A percentile compares a stretch with the other conserved stretches of the same genome.
Evolutionary conservation across 805 yeast species (phyloP).

Genomic region (Kazachstania bromeliacearum): DNA sequence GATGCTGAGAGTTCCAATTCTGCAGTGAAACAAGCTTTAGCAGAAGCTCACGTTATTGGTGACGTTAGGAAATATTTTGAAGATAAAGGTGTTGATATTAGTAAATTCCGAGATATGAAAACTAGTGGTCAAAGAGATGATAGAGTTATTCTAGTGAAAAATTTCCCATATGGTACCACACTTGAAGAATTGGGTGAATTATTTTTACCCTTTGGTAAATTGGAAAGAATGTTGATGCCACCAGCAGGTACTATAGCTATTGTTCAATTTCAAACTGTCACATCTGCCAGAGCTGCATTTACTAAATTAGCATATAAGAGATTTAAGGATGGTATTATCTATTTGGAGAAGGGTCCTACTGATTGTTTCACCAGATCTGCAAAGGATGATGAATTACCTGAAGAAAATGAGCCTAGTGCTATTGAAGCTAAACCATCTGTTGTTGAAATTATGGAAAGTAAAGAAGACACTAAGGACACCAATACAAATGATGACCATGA

Average conservation of each 20-base stretch:
- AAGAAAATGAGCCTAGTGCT: constrained; percentile 21
- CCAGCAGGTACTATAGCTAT: constrained; percentile 95
- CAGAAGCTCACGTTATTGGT: constrained; percentile 92
- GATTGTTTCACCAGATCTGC: constrained; percentile 63
- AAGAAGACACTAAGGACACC: constrained; percentile 34
- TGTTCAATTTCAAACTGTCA: constrained; percentile 74
- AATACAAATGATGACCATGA: constrained; percentile 30
- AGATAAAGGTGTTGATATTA: constrained; percentile 72
- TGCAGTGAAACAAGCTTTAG: constrained; percentile 93
- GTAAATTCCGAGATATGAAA: constrained; percentile 47
- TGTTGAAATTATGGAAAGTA: constrained; percentile 31
- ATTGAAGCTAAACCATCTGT: constrained; percentile 27
- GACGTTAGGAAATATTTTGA: constrained; percentile 86
- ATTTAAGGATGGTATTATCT: constrained; percentile 76
- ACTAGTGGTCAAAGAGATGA: constrained; percentile 57
- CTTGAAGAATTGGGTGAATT: constrained; percentile 72
- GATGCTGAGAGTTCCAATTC: constrained; percentile 81
- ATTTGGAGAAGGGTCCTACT: constrained; percentile 89
- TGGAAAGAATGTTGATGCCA: constrained; percentile 80
- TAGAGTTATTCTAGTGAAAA: constrained; percentile 70
- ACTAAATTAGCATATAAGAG: constrained; percentile 79
- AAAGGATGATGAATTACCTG: constrained; percentile 30
- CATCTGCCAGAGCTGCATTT: constrained; percentile 85
- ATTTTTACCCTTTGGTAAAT: constrained; percentile 70
- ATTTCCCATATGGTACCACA: constrained; percentile 83